Conservation (phyloP, 306 rosid species). For the Prosopis cineraria region DNA sequence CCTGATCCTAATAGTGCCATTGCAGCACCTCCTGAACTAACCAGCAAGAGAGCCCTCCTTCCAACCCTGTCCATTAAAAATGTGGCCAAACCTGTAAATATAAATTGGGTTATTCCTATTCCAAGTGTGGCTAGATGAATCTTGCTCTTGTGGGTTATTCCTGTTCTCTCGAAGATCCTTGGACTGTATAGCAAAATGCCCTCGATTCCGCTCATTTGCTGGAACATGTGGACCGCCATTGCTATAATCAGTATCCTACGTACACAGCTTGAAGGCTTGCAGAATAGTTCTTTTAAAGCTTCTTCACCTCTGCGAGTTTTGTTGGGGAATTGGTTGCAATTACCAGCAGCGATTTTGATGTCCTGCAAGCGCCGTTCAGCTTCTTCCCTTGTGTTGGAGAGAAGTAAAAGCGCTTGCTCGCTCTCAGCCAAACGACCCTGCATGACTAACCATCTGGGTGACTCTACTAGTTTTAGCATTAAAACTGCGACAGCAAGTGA, state of each 20-base stretch:
- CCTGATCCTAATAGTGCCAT: neutral
- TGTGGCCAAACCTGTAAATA: neutral
- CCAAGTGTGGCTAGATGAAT: neutral
- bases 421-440: neutral
- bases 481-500: conserved; percentile 42
- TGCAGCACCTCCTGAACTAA: neutral
- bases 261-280: neutral
- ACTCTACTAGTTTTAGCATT: conserved; percentile 47
- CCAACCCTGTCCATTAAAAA: conserved; percentile 4
- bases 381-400: neutral
- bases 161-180: neutral
- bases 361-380: neutral
- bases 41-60: neutral
- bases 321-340: neutral
- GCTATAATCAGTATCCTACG: neutral
- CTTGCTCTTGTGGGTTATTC: neutral
- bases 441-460: neutral
- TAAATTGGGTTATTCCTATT: neutral
- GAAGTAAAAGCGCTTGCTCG: neutral
- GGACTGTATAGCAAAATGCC: neutral
- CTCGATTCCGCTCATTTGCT: neutral
- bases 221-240: neutral
- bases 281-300: neutral
- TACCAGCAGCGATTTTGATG: neutral
- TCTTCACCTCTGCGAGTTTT: neutral